Base-by-base conservation (phyloP, 2,329 filamentous ascomycete species). In the Lachnellula suecica region DNA sequence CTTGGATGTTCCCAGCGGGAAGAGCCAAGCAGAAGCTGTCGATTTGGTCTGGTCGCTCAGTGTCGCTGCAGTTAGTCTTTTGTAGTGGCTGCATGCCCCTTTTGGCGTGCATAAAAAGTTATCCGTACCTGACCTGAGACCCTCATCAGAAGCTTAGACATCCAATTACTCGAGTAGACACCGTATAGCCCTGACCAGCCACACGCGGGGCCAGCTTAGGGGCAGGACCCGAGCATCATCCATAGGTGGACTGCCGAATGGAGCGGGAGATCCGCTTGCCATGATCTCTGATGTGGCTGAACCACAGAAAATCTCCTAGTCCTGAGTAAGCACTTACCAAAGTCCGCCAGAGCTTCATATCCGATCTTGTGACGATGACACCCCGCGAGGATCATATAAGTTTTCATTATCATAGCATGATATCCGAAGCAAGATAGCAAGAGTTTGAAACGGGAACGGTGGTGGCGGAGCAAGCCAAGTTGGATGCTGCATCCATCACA, bases 21-120 rank as follows among this genome's bases (percentile, higher is more conserved):
- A 15, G 8, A 40, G 15, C 17, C 17, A 22, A 40, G 29, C 8
- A 22, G 37, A 40, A 19, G 37, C 31, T 35, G 31, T 35, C 17
- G 31, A n/a, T 3, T 8, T 17, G 15, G 31, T 3, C 7, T 15
- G 13, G 31, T 35, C 15, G 31, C 15, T 34, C 17, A n/a, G 4
- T 3, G 13, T 3, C 17, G 31, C 31, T 15, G n/a, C n/a, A 31
- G 46, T 41, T 40, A 22, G 34, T 15, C 11, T 15, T 9, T 22
- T 4, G 11, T 2, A 13, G 3, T 24, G 40, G 34, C 17, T 49
- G 37, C 47, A 46, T 17, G 20, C 53, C 53, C 52, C 53, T 29
- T 55, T 55, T 47, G 49, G 23, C 52, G 34, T 55, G 52, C 48
- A 55, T 44, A 9, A 13, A 44, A 29, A 35, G 15, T 24, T 24